Evolutionary conservation across 1,284 basidiomycete genomes (phyloP), one percentile per base, ranked within the genome.

Genomic region (Puccinia coronata): DNA sequence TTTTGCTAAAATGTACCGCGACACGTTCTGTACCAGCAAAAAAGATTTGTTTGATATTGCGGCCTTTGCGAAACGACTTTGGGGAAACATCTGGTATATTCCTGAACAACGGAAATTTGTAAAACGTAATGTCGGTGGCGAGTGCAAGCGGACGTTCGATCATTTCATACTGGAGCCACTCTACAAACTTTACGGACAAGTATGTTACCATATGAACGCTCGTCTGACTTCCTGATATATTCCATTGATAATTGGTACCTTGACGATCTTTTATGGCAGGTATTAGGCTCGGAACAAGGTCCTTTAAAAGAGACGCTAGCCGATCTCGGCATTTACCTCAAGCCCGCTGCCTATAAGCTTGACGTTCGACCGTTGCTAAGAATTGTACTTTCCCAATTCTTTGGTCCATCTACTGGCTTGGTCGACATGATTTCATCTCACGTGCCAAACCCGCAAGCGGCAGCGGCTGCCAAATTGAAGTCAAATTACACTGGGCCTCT

Each of bases 11-110:
- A 93, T 99, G 92, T 99, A 99, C 86, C 92, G 95, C 9, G 93
- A 98, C 84, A 93, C 93, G 12, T 97, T 92, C 84, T 93, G 93
- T 90, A 86, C 80, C 88, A 84, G 47, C 31, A 57, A 61, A 23
- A 14, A 72, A 83, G 87, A 88, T 18, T 86, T 87, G 0, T 86
- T 90, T 82, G 88, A 90, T 82, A 85, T 88, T 14, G 87, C 88
- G 61, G 88, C 88, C 71, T 89, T 91, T 83, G 94, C 96, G 23
- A 90, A 91, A 84, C 91, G 97, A 55, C 90, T 99, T 16, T 99
- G 97, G 97, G 97, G 97, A 36, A 96, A 99, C 87, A 95, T 99
- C 85, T 99, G 95, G 88, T 98, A 94, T 87, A 91, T 95, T 86
- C 85, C 89, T 51, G 91, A 93, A 75, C 86, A 87, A 72, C 91